Conservation (phyloP, 345 rosid species). For the Acer campestre region DNA sequence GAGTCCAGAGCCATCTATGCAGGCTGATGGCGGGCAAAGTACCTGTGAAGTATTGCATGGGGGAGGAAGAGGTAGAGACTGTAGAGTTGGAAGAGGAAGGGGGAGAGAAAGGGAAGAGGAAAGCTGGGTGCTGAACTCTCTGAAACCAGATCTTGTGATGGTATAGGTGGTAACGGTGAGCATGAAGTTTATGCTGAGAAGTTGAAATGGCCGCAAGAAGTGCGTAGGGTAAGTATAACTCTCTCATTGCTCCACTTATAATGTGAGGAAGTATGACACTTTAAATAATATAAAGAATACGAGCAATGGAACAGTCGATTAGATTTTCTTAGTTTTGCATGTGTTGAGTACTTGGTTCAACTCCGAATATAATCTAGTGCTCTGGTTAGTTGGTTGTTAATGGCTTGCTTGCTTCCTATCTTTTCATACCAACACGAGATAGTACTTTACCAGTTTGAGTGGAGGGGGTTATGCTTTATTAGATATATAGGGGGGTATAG, state of each 20-base stretch:
- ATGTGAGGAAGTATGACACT: slow-evolving; percentile 2
- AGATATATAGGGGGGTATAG: background rate
- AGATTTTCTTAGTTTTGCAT: background rate
- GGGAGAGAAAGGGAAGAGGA: slow-evolving; percentile 30
- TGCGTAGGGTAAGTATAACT: slow-evolving; percentile 65
- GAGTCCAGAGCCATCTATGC: slow-evolving; percentile 22
- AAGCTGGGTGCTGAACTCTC: slow-evolving; percentile 36
- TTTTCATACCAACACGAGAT: background rate
- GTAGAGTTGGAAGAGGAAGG: slow-evolving; percentile 42
- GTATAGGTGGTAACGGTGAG: slow-evolving; percentile 31
- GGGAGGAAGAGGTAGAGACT: slow-evolving; percentile 42
- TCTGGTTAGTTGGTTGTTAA: slow-evolving; percentile 4
- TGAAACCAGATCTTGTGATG: slow-evolving; percentile 51
- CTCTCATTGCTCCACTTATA: slow-evolving; percentile 2
- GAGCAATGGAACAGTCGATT: background rate
- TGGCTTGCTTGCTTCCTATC: background rate
- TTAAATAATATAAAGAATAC: background rate
- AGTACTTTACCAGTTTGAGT: slow-evolving; percentile 1
- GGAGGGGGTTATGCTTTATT: background rate
- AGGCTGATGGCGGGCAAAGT: slow-evolving; percentile 9
- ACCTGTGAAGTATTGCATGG: slow-evolving; percentile 29
- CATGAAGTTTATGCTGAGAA: slow-evolving; percentile 31
- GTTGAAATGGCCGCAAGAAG: slow-evolving; percentile 33
- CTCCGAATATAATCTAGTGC: background rate
- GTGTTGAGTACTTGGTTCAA: background rate